Conservation (phyloP, 768 basidiomycete genomes). For the Saitozyma podzolica region DNA sequence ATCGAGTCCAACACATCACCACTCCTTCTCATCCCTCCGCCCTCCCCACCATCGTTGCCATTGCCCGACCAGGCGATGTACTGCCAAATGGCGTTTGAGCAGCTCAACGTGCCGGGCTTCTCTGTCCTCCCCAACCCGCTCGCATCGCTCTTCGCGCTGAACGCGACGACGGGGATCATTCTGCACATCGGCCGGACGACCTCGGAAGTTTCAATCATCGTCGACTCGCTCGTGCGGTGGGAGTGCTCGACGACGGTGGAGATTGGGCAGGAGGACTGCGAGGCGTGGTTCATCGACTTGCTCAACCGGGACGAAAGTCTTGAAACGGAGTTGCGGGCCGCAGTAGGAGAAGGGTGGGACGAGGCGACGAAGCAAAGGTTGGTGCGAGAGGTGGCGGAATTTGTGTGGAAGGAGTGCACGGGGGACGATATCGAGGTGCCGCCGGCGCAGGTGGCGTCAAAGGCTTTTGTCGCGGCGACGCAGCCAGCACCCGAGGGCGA, state of each 20-base stretch:
- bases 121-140: slow-evolving; percentile 38
- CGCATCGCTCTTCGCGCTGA: slow-evolving; percentile 45
- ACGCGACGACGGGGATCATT: slow-evolving; percentile 41
- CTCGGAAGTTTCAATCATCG: slow-evolving; percentile 29
- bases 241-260: slow-evolving; percentile 37
- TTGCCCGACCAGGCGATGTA: slow-evolving; percentile 36
- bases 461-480: slow-evolving; percentile 10
- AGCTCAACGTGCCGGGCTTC: slow-evolving; percentile 44
- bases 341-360: slow-evolving; percentile 14
- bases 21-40: slow-evolving; percentile 45
- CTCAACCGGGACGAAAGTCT: slow-evolving; percentile 29
- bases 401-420: slow-evolving; percentile 37
- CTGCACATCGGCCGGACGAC: slow-evolving; percentile 37
- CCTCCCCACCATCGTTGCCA: slow-evolving; percentile 35
- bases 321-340: slow-evolving; percentile 22
- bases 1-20: slow-evolving; percentile 38
- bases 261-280: slow-evolving; percentile 41
- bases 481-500: slow-evolving; percentile 15
- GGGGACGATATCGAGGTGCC: slow-evolving; percentile 41
- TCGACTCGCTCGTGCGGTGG: slow-evolving; percentile 41
- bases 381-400: slow-evolving; percentile 30
- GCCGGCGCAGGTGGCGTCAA: slow-evolving; percentile 11
- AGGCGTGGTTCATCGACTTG: slow-evolving; percentile 25
- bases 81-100: slow-evolving; percentile 48
- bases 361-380: slow-evolving; percentile 11